Evolutionary conservation across 2,329 filamentous ascomycete genomes (phyloP).

Genomic region (Fusarium fujikuroi): DNA sequence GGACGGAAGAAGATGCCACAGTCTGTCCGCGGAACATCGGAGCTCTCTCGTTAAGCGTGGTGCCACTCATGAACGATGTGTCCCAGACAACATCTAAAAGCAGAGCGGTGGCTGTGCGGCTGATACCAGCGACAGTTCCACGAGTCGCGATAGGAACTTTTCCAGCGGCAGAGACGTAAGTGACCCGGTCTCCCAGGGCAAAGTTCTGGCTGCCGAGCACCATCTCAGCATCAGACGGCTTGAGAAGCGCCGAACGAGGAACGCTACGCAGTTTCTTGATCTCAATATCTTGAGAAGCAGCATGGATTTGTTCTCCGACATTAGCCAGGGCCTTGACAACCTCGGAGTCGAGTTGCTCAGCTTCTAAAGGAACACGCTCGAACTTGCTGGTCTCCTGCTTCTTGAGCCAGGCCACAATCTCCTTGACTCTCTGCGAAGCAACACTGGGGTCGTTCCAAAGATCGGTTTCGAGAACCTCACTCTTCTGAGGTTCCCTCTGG

Average conservation of each 20-base stretch:
- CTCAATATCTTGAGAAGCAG: slow-evolving; percentile 63
- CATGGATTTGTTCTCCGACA: slow-evolving; percentile 73
- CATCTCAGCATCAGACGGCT: slow-evolving; percentile 96
- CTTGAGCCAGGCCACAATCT: slow-evolving; percentile 94
- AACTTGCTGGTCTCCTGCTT: slow-evolving; percentile 90
- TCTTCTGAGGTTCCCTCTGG: slow-evolving; percentile 84
- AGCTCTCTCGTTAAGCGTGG: slow-evolving; percentile 88
- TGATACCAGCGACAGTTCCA: slow-evolving; percentile 95
- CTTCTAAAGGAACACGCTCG: slow-evolving; percentile 94
- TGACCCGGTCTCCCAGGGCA: slow-evolving; percentile 85
- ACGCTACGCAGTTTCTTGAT: slow-evolving; percentile 81
- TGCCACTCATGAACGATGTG: slow-evolving; percentile 95
- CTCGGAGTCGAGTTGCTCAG: slow-evolving; percentile 93
- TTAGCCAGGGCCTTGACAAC: slow-evolving; percentile 83
- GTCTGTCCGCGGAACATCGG: slow-evolving; percentile 95
- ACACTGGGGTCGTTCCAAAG: slow-evolving; percentile 80
- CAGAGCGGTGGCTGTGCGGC: slow-evolving; percentile 82
- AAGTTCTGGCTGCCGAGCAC: slow-evolving; percentile 88
- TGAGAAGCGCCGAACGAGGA: slow-evolving; percentile 86
- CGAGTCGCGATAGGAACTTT: slow-evolving; percentile 93
- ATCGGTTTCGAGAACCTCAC: slow-evolving; percentile 84
- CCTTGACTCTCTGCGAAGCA: slow-evolving; percentile 85
- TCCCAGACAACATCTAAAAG: slow-evolving; percentile 95
- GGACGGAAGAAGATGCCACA: slow-evolving; percentile 84
- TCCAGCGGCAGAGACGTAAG: slow-evolving; percentile 91